Percentiles rank a stretch among this genome's conserved stretches.
Evolutionary conservation across 352 stramenopile species (phyloP).

Genomic region (Pythium plurisporium): DNA sequence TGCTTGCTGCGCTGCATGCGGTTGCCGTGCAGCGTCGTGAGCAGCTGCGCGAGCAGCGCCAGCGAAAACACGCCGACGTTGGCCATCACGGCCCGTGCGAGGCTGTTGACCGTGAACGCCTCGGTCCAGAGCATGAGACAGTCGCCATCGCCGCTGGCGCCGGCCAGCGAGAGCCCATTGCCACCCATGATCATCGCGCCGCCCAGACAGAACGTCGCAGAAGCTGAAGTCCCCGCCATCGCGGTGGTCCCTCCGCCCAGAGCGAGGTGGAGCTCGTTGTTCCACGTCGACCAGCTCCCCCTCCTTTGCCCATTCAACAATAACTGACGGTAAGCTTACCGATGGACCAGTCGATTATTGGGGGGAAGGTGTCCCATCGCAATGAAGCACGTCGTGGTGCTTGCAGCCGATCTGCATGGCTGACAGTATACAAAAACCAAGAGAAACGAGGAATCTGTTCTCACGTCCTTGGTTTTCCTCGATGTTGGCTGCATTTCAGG

Average conservation of each 20-base stretch:
- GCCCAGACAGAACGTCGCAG: constrained; percentile 49
- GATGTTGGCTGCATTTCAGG: no score
- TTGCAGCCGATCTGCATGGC: no score
- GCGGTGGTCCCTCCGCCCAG: not conserved
- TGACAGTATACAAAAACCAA: no score
- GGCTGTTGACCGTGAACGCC: constrained; percentile 50
- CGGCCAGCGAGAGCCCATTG: constrained; percentile 46
- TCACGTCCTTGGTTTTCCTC: no score
- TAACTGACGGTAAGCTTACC: constrained; percentile 23
- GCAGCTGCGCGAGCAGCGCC: constrained; percentile 52
- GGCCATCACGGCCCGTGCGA: constrained; percentile 30
- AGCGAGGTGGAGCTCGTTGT: not conserved
- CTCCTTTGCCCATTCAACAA: constrained; percentile 24
- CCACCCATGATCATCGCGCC: constrained; percentile 62
- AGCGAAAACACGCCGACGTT: constrained; percentile 49
- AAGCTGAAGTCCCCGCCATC: constrained; percentile 18
- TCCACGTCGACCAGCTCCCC: not conserved
- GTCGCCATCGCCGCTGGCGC: constrained; percentile 38
- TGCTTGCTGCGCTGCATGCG: constrained; percentile 45
- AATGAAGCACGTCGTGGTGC: no score
- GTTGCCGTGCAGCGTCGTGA: constrained; percentile 38
- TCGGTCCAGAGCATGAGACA: constrained; percentile 66
- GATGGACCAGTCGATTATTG: not conserved
- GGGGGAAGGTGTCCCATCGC: not conserved
- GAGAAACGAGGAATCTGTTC: no score